These are phyloP conservation scores for Suhomyces anneliseae DNA, from an alignment of 1,139 yeast genomes.

Conservation along the genomic window DNA sequence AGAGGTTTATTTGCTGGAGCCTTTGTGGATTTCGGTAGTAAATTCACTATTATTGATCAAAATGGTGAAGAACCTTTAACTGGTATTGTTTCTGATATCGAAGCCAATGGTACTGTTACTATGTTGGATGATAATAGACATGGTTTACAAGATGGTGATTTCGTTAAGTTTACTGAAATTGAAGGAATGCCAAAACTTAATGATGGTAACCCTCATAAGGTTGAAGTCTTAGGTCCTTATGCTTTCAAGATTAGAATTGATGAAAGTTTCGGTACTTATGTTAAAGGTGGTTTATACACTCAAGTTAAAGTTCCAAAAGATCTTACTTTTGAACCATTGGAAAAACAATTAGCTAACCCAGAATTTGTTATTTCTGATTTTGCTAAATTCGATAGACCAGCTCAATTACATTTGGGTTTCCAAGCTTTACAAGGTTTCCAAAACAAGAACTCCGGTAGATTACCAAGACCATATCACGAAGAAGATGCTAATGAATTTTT, in stretches of 20 bases:
- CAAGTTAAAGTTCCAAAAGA: slow-evolving; percentile 84
- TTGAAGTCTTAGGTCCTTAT: slow-evolving; percentile 89
- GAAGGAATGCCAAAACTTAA: slow-evolving; percentile 70
- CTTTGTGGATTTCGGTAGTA: slow-evolving; percentile 86
- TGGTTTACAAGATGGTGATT: slow-evolving; percentile 90
- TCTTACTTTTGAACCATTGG: slow-evolving; percentile 61
- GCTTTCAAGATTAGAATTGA: slow-evolving; percentile 74
- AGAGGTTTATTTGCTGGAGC: slow-evolving; percentile 87
- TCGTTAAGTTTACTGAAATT: slow-evolving; percentile 84
- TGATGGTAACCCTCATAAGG: slow-evolving; percentile 68
- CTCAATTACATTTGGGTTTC: slow-evolving; percentile 87
- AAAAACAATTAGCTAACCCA: slow-evolving; percentile 69
- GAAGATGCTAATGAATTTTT: slow-evolving; percentile 74
- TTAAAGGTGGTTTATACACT: slow-evolving; percentile 84
- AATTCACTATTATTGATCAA: slow-evolving; percentile 76
- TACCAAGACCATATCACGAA: slow-evolving; percentile 77
- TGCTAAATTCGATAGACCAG: slow-evolving; percentile 91
- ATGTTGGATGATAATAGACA: slow-evolving; percentile 91
- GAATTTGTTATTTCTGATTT: slow-evolving; percentile 81
- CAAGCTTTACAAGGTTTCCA: slow-evolving; percentile 82
- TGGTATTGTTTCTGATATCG: slow-evolving; percentile 89
- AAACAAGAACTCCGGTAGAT: slow-evolving; percentile 55
- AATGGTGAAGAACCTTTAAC: slow-evolving; percentile 90
- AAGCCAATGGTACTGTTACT: slow-evolving; percentile 86
- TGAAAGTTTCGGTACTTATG: slow-evolving; percentile 59